A percentile compares a stretch with the other conserved stretches of the same genome.
Evolutionary conservation across 495 filamentous ascomycete species (phyloP).

Genomic region (Ramalina intermedia): DNA sequence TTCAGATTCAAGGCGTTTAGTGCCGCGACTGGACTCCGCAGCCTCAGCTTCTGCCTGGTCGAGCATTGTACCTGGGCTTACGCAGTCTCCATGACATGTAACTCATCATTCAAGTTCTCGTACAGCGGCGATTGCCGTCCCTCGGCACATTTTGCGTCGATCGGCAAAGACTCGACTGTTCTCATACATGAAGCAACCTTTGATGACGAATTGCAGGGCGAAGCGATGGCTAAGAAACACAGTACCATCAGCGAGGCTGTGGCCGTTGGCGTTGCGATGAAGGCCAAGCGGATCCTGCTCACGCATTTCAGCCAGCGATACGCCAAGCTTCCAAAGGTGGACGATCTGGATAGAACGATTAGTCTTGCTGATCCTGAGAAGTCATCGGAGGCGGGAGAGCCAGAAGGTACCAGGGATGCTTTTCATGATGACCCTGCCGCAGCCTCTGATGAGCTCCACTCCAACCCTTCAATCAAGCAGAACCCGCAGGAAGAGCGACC

Average conservation of each 20-base stretch:
- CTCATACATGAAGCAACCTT: conserved; percentile 95
- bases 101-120: conserved; percentile 66
- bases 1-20: conserved; percentile 16
- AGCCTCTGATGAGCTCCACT: too few relatives aligned
- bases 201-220: conserved; percentile 60
- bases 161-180: conserved; percentile 62
- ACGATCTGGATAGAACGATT: conserved; percentile 14
- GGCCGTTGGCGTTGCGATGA: conserved; percentile 60
- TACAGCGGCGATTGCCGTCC: conserved; percentile 92
- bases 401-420: conserved; percentile 4
- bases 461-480: neutral
- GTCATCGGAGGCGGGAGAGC: conserved; percentile 16
- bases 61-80: conserved; percentile 65
- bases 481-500: neutral
- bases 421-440: neutral
- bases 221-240: conserved; percentile 82
- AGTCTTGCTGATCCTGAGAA: conserved; percentile 4
- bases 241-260: conserved; percentile 75
- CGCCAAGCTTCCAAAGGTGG: conserved; percentile 58
- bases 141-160: conserved; percentile 46
- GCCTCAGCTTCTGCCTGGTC: conserved; percentile 44
- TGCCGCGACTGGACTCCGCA: conserved; percentile 27
- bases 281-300: conserved; percentile 57
- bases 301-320: conserved; percentile 97
- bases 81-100: conserved; percentile 64